Evolutionary conservation across 2,329 filamentous ascomycete genomes (phyloP), one percentile per base, ranked within the genome.

Genomic region (Cladosporium oxysporum): DNA sequence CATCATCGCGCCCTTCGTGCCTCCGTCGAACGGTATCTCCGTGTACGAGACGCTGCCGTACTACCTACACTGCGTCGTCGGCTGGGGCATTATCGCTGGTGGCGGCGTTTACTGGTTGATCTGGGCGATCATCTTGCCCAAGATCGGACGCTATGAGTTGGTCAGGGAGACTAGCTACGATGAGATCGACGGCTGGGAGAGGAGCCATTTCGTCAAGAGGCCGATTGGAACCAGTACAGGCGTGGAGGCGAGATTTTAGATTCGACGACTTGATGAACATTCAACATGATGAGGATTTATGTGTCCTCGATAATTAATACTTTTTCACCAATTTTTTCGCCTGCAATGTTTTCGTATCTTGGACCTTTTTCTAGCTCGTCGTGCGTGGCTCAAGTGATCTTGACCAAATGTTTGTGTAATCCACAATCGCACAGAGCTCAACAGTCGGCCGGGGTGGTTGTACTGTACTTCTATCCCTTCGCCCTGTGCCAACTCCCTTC

Each of bases 21-120:
- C 83, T 0, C 83, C 83, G 0, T 75, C 74, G 1, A 77, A 76
- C 0, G 81, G 78, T 21, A 76, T 84, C 62, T 83, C 79, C 70
- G 80, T 84, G n/a, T 85, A 85, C 72, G 74, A 83, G 49, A 74
- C 77, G n/a, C 73, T 85, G 50, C 83, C 83, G 0, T 85, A 85
- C 74, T 85, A 81, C 69, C 76, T 84, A 50, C 83, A 85, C 70
- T 85, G 83, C 62, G 79, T 85, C 26, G 83, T 85, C 21, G 83
- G 83, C 0, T 75, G 83, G 53, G 83, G 73, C 0, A 80, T 85
- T 59, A 83, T 86, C 66, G 79, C 74, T 3, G 76, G 79, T 10
- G 84, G 83, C 11, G 83, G 81, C 6, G 70, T 84, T 0, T 85
- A 85, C 71, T 85, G 83, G 77, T 58, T 84, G 6, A 68, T 83